Conservation (phyloP, 192 early-diverging fungal species). For the Entophlyctis helioformis region DNA sequence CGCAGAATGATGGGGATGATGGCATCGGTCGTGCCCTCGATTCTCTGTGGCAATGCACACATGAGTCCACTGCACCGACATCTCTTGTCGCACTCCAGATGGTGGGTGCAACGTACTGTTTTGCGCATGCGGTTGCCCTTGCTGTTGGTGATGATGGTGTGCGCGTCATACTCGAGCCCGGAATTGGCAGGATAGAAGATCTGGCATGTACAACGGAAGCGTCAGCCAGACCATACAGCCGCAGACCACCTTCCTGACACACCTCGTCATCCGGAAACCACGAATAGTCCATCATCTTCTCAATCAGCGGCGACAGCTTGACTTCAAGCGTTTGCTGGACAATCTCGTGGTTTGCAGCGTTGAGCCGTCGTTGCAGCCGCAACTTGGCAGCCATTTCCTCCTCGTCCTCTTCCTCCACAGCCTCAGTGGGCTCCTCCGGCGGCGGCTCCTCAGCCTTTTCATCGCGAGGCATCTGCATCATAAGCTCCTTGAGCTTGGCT, state of each 20-base stretch:
- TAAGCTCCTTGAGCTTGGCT: slow-evolving; percentile 24
- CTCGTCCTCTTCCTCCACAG: slow-evolving; percentile 13
- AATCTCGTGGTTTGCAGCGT: neutral
- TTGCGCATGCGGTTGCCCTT: neutral
- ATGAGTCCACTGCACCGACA: no score
- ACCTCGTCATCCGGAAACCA: slow-evolving; percentile 37
- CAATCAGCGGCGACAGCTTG: slow-evolving; percentile 19
- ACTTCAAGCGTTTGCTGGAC: slow-evolving; percentile 7
- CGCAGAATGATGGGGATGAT: slow-evolving; percentile 10
- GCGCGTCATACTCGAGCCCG: neutral
- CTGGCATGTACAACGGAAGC: neutral
- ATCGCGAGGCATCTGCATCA: slow-evolving; percentile 19
- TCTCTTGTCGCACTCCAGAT: no score
- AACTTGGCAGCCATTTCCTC: slow-evolving; percentile 3
- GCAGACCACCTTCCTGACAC: no score
- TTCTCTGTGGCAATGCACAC: slow-evolving; percentile 1
- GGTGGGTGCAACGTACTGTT: no score
- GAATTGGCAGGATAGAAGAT: neutral
- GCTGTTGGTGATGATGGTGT: neutral
- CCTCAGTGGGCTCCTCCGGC: neutral
- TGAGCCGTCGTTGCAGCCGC: neutral
- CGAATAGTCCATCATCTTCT: slow-evolving; percentile 18
- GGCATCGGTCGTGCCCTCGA: slow-evolving; percentile 7
- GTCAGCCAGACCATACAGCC: neutral
- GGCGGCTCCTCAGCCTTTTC: slow-evolving; percentile 4